Evolutionary conservation across 495 filamentous ascomycete genomes (phyloP).

Genomic region (Chaetomidium leptoderma): DNA sequence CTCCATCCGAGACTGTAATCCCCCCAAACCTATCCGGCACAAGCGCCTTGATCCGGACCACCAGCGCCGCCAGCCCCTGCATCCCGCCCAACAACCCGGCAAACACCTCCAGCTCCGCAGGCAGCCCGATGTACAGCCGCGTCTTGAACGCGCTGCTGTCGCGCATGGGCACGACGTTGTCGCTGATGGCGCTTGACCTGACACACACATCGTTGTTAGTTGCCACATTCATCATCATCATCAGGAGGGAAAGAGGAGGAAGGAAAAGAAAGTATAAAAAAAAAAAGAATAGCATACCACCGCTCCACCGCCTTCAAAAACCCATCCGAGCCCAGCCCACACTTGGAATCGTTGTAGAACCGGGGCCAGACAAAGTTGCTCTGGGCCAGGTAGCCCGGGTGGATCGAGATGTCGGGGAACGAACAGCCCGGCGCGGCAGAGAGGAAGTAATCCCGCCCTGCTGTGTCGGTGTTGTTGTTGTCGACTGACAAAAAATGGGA

Average conservation of each 20-base stretch:
- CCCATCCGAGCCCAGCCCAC: slow-evolving; percentile 11
- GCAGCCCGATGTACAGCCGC: background rate
- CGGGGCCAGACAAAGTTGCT: slow-evolving; percentile 24
- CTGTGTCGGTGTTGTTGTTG: background rate
- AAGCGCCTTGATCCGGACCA: no score
- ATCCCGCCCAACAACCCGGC: background rate
- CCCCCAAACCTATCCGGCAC: background rate
- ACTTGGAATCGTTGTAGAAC: slow-evolving; percentile 18
- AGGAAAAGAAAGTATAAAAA: background rate
- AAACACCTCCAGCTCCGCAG: background rate
- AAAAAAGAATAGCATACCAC: slow-evolving; percentile 7
- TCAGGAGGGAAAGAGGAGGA: background rate
- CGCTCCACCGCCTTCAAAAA: slow-evolving; percentile 8
- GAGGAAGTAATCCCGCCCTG: slow-evolving; percentile 47
- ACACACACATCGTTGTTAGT: no score
- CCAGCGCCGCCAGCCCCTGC: no score
- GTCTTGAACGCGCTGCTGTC: background rate
- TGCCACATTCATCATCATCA: no score
- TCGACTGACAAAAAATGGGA: no score
- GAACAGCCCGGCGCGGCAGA: slow-evolving; percentile 54
- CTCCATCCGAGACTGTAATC: background rate
- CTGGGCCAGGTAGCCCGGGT: slow-evolving; percentile 21
- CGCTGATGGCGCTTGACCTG: background rate
- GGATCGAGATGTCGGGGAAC: slow-evolving; percentile 40
- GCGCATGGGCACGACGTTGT: background rate